A percentile compares a stretch with the other conserved stretches of the same genome.
These are phyloP conservation scores for Yamadazyma diospyri DNA, from an alignment of 1,139 yeast species.

Conservation along the genomic window DNA sequence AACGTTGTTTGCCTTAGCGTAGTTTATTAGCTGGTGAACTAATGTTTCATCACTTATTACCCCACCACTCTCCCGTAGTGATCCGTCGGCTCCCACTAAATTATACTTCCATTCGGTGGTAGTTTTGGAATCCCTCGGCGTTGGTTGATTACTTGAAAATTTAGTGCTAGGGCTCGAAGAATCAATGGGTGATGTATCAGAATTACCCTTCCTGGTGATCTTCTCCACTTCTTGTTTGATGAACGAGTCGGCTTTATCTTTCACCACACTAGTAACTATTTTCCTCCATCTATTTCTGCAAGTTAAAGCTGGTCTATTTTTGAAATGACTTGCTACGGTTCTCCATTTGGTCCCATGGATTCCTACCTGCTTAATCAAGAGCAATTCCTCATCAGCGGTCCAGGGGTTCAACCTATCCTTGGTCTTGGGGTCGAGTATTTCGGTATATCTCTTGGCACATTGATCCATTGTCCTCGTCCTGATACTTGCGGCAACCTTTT, in stretches of 20 bases:
- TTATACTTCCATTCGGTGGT: conserved; percentile 31
- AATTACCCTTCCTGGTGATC: conserved; percentile 22
- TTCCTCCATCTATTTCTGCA: conserved; percentile 93
- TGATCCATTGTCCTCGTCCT: conserved; percentile 92
- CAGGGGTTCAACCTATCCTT: conserved; percentile 77
- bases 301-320: conserved; percentile 81
- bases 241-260: conserved; percentile 49
- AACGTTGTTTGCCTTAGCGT: conserved; percentile 59
- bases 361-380: conserved; percentile 62
- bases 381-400: conserved; percentile 74
- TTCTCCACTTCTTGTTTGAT: conserved; percentile 35
- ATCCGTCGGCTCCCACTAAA: conserved; percentile 15
- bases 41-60: conserved; percentile 47
- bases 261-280: conserved; percentile 69
- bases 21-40: conserved; percentile 54
- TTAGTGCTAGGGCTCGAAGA: neutral
- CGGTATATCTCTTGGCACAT: conserved; percentile 88
- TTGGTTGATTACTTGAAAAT: neutral
- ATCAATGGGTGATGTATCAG: neutral
- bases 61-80: conserved; percentile 36
- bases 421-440: conserved; percentile 80
- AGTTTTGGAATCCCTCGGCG: conserved; percentile 4
- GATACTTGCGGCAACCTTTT: conserved; percentile 70
- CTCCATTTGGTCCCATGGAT: conserved; percentile 90
- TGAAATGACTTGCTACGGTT: conserved; percentile 66